Base-by-base conservation (phyloP, 805 yeast species). In the Citeromyces nyonsensis region DNA sequence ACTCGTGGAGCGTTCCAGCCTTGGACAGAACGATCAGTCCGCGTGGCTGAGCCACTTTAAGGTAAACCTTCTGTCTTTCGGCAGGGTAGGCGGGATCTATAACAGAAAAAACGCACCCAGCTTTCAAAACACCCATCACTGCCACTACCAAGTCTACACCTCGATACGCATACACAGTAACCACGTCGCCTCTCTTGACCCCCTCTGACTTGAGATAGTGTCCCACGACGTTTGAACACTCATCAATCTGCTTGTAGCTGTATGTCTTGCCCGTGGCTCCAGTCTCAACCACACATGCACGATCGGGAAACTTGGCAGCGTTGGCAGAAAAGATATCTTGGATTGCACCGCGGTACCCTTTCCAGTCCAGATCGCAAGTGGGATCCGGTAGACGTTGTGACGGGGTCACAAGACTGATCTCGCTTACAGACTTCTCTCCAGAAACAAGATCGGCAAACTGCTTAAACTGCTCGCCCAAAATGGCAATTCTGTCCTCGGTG, bases 41-140 rank as follows among this genome's bases (percentile, higher is more conserved):
- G 44, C 61, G 70, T 24, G 99, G 99, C 53, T 79, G 73, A 25
- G 98, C 97, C 10, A 91, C 99, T 31, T 81, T 73, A 36, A 91
- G 64, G 53, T 91, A 91, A 38, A 91, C 72, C 40, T 83, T 91
- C 56, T 91, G 99, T 56, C 99, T 73, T 7, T 94, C 94, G 11
- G 98, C 95, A 28, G 99, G 99, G 54, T 91, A 91, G 4, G 97
- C 97, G 6, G 98, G 98, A 51, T 91, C 99, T 41, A 91, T 93
- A 14, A 91, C 99, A 7, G 96, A 86, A 53, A 91, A 91, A 0
- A 98, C 88, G 11, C 95, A 97, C 44, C 99, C 99, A 1, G 98
- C 97, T 59, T 91, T 91, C 51, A 91, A 69, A 13, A 85, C 95
- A 55, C 97, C 99, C 81, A 91, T 77, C 11, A 91, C 96, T 5